phyloP scores from a whole-genome alignment of 257 asterid species.

The Haberlea rhodopensis region DNA sequence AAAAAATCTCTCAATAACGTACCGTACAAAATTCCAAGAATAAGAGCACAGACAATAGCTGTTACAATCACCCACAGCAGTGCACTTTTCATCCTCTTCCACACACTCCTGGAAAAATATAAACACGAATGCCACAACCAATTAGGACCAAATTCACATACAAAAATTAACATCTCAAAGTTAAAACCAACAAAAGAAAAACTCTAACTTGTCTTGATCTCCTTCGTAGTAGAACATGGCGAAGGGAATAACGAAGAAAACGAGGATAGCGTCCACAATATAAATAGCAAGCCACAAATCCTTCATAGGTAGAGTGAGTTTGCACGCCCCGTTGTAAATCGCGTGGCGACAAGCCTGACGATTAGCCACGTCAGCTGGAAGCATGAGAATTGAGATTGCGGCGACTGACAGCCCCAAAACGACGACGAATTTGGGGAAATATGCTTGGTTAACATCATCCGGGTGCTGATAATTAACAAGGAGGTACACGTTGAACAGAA shows the following conservation, averaged over 20 bases:
- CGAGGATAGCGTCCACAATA: slow-evolving; percentile 80
- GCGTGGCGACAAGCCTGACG: slow-evolving; percentile 98
- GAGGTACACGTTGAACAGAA: slow-evolving; percentile 81
- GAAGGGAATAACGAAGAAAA: slow-evolving; percentile 88
- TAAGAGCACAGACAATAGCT: slow-evolving; percentile 79
- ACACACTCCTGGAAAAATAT: slow-evolving; percentile 64
- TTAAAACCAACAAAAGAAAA: neutral
- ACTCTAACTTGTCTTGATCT: slow-evolving; percentile 80
- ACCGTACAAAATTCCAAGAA: slow-evolving; percentile 90
- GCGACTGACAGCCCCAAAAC: slow-evolving; percentile 92
- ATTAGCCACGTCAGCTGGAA: slow-evolving; percentile 96
- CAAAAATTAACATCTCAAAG: neutral
- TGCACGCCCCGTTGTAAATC: slow-evolving; percentile 92
- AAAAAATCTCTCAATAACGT: slow-evolving; percentile 18
- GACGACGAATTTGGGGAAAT: slow-evolving; percentile 94
- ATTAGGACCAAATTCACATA: slow-evolving; percentile 4
- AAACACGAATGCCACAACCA: slow-evolving; percentile 9
- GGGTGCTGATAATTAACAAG: slow-evolving; percentile 95
- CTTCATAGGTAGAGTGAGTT: slow-evolving; percentile 93
- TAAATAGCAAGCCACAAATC: slow-evolving; percentile 89
- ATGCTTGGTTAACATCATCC: slow-evolving; percentile 94
- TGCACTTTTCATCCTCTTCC: slow-evolving; percentile 89
- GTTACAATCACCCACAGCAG: slow-evolving; percentile 77
- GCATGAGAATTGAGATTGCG: slow-evolving; percentile 92
- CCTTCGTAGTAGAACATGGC: slow-evolving; percentile 99